These are phyloP conservation scores for Rhynchospora tenuis DNA, from an alignment of 176 grass and related monocot species.

Conservation along the genomic window DNA sequence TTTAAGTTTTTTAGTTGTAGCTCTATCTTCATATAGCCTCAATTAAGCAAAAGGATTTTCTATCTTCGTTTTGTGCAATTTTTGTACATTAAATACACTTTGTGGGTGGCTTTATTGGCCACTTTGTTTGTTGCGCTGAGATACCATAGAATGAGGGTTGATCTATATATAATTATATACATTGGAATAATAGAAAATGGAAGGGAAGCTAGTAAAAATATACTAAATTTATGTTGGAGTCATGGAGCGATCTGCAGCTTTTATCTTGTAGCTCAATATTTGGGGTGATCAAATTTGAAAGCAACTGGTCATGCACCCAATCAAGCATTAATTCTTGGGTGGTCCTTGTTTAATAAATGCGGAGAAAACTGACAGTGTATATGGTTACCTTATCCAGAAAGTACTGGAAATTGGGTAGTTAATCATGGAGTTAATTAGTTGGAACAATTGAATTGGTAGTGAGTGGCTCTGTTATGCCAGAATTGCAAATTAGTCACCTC, in stretches of 20 bases:
- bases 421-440: neutral
- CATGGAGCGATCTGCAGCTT: neutral
- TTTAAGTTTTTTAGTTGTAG: neutral
- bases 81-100: neutral
- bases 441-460: neutral
- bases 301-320: conserved; percentile 9
- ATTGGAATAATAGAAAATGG: neutral
- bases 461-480: neutral
- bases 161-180: neutral
- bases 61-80: neutral
- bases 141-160: neutral
- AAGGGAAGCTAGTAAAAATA: neutral
- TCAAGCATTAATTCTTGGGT: neutral
- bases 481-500: neutral
- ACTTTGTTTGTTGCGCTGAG: neutral
- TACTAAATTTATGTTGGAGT: neutral
- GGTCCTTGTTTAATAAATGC: neutral
- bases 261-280: neutral
- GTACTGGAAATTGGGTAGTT: neutral
- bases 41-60: neutral
- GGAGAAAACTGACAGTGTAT: neutral
- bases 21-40: neutral
- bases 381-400: neutral
- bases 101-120: neutral
- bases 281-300: neutral